A percentile compares a stretch with the other conserved stretches of the same genome.
These are phyloP conservation scores for Pilasporangium apinafurcum DNA, from an alignment of 352 stramenopile genomes.

Conservation along the genomic window DNA sequence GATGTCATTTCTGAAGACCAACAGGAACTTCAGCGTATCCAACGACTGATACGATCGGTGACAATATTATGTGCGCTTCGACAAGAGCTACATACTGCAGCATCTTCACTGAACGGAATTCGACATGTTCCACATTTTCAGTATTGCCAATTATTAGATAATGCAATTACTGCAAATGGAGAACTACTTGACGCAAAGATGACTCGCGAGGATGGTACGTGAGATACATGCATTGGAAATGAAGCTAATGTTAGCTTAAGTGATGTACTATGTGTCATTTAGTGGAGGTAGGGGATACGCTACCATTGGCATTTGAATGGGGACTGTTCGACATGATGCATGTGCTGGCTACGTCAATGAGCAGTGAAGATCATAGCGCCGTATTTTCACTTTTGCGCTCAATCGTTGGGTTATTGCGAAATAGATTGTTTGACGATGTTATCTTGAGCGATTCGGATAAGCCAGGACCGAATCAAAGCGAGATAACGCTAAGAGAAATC, in stretches of 20 bases:
- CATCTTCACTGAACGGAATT: conserved; percentile 11
- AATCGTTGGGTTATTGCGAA: conserved; percentile 39
- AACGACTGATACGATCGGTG: conserved; percentile 61
- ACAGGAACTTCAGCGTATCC: conserved; percentile 62
- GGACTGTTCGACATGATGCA: conserved; percentile 61
- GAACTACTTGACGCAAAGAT: conserved; percentile 41
- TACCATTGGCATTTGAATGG: conserved; percentile 69
- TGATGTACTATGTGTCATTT: conserved; percentile 9
- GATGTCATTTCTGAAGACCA: conserved; percentile 42
- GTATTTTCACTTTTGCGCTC: conserved; percentile 53
- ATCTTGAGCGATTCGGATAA: conserved; percentile 1
- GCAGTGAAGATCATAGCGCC: conserved; percentile 70
- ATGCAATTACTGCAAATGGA: conserved; percentile 62
- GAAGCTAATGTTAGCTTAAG: background rate
- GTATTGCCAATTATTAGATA: conserved; percentile 73
- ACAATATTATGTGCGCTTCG: conserved; percentile 54
- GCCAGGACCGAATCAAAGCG: too few relatives aligned
- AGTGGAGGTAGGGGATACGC: conserved; percentile 49
- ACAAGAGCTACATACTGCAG: conserved; percentile 33
- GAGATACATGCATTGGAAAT: background rate
- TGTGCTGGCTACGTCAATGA: conserved; percentile 70
- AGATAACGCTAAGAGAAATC: too few relatives aligned
- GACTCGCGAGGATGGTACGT: conserved; percentile 42
- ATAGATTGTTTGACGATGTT: conserved; percentile 50
- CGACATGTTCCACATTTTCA: conserved; percentile 59